Percentiles rank a stretch among this genome's conserved stretches.
Evolutionary conservation across 371 early-diverging fungal genomes (phyloP).

Genomic region (Amoeboaphelidium occidentale): DNA sequence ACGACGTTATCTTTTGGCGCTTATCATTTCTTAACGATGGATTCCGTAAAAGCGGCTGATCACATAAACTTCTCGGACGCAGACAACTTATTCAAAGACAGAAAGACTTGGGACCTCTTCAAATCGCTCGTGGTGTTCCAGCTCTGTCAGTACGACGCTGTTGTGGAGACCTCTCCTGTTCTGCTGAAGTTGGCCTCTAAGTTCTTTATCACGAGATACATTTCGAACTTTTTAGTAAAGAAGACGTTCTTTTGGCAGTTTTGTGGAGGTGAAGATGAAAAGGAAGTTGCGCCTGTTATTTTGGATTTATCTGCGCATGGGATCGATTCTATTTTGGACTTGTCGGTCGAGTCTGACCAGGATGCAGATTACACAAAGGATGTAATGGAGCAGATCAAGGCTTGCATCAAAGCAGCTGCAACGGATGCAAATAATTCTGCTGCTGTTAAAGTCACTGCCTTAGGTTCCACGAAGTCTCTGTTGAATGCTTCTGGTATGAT

Average conservation of each 20-base stretch:
- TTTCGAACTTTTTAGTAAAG: conserved; percentile 41
- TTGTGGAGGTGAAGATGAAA: conserved; percentile 75
- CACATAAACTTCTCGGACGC: too few species aligned
- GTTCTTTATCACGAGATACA: conserved; percentile 23
- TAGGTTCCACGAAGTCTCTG: conserved; percentile 28
- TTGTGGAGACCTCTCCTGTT: conserved; percentile 37
- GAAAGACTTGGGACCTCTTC: conserved; percentile 31
- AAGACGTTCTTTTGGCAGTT: conserved; percentile 71
- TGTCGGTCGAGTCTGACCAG: conserved; percentile 64
- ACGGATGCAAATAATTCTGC: conserved; percentile 34
- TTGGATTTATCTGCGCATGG: conserved; percentile 28
- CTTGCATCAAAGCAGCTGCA: conserved; percentile 33
- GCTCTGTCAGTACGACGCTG: conserved; percentile 30
- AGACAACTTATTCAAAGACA: too few species aligned
- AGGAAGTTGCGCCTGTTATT: conserved; percentile 66
- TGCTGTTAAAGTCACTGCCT: conserved; percentile 72
- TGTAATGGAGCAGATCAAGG: conserved; percentile 29
- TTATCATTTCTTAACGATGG: too few species aligned
- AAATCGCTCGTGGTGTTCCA: conserved; percentile 48
- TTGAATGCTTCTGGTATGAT: background rate
- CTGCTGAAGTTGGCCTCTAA: conserved; percentile 31
- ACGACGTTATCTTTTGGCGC: too few species aligned
- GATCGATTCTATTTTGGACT: conserved; percentile 66
- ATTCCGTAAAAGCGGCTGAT: too few species aligned
- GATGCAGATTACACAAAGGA: conserved; percentile 14